Percentiles rank a stretch among this genome's conserved stretches.
These are phyloP conservation scores for Eimeria acervulina DNA, from an alignment of 169 alveolate species.

Conservation along the genomic window DNA sequence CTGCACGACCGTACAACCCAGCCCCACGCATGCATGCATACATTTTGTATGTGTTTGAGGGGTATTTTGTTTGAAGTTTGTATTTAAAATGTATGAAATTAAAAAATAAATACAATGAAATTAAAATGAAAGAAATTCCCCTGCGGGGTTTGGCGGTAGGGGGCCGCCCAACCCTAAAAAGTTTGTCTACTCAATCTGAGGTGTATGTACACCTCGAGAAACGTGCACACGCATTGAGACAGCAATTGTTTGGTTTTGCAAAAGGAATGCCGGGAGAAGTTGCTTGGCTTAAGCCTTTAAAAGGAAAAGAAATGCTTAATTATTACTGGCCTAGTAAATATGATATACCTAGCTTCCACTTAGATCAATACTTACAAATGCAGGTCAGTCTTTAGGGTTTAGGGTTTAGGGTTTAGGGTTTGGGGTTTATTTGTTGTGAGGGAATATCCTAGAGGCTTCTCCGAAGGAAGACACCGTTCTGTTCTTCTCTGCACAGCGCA, in stretches of 20 bases:
- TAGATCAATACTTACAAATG: slow-evolving; percentile 81
- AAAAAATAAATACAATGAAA: neutral
- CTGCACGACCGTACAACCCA: too few relatives aligned
- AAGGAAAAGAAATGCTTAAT: slow-evolving; percentile 46
- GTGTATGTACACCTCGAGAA: slow-evolving; percentile 37
- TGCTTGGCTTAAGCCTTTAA: slow-evolving; percentile 73
- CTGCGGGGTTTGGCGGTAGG: slow-evolving; percentile 16
- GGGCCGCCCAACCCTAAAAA: neutral
- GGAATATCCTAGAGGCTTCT: neutral
- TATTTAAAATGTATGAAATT: neutral
- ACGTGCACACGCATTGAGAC: neutral
- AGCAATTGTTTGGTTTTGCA: slow-evolving; percentile 61
- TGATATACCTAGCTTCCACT: slow-evolving; percentile 51
- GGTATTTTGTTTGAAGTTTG: neutral
- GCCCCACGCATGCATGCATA: too few relatives aligned
- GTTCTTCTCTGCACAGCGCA: neutral
- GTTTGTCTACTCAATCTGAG: neutral
- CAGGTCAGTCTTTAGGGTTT: slow-evolving; percentile 65
- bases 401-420: slow-evolving; percentile 33
- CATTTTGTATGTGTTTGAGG: too few relatives aligned
- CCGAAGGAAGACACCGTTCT: neutral
- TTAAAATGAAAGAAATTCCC: neutral
- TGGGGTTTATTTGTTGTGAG: neutral
- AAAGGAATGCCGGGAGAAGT: slow-evolving; percentile 74
- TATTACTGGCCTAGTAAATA: slow-evolving; percentile 81